Conservation (phyloP, 495 filamentous ascomycete genomes). For the Tuber magnatum region DNA sequence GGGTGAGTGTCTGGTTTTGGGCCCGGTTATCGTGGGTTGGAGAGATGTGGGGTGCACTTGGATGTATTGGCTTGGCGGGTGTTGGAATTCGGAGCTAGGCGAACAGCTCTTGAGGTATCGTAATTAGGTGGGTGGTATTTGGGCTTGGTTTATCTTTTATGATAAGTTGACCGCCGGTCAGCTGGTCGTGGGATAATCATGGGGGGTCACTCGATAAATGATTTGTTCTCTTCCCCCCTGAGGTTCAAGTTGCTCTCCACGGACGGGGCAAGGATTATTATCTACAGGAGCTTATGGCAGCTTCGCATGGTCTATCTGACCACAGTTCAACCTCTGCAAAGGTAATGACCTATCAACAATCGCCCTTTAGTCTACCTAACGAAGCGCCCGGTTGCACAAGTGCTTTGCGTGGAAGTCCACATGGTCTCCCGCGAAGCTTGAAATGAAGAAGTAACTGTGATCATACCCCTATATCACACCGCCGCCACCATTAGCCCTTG, state of each 20-base stretch:
- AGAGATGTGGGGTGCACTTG: not conserved
- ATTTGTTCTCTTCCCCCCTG: not conserved
- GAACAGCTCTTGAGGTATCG: not conserved
- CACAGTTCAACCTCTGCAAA: not conserved
- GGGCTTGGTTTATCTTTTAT: not conserved
- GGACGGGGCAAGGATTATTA: not conserved
- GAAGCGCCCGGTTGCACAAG: slow-evolving; percentile 51
- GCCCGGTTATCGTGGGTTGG: not conserved
- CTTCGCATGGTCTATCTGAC: not conserved
- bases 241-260: not conserved
- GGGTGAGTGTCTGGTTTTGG: not conserved
- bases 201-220: not conserved
- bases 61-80: not conserved
- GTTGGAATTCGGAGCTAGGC: not conserved
- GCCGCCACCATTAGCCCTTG: not conserved
- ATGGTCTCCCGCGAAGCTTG: slow-evolving; percentile 82
- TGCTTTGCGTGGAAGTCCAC: slow-evolving; percentile 84
- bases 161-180: not conserved
- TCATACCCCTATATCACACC: slow-evolving; percentile 62
- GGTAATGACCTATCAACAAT: not conserved
- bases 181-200: not conserved
- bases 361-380: not conserved
- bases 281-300: not conserved
- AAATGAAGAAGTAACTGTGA: slow-evolving; percentile 93
- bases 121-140: not conserved